Evolutionary conservation across 176 grass and related monocot genomes (phyloP), one percentile per base, ranked within the genome.

Genomic region (Oryza meyeriana): DNA sequence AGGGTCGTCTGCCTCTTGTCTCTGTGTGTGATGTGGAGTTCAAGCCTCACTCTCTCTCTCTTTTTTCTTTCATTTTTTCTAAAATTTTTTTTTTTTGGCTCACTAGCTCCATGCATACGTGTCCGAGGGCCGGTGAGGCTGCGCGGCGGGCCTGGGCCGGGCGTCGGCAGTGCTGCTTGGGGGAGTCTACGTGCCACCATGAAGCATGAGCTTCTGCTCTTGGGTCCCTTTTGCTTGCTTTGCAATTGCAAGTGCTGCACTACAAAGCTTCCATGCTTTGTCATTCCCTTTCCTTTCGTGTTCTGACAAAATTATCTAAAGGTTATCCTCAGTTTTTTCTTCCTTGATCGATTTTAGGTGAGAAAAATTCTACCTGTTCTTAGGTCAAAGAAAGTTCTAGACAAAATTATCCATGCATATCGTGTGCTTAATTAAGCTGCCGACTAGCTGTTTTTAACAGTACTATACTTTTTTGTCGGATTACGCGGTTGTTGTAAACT

Each of bases 201-300:
- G 34, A 9, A 32, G 52, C 35, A n/a, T 0, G 12, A 58, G 65
- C 77, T 34, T 52, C 84, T 93, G 91, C 61, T 85, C 77, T 32
- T 88, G 67, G 76, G 85, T 79, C 67, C 58, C 72, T 86, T 87
- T 94, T 87, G 92, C 92, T 94, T 91, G 77, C 84, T 80, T 7
- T 83, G 79, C 86, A 89, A 84, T 82, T 83, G 79, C 82, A 84
- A 84, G 62, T 88, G 87, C 87, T 80, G 87, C 81, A 84, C 87
- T 88, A 72, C 81, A 79, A 84, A 84, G 87, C 81, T 18, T 87
- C 65, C 28, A 14, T 35, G 77, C 61, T 65, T 34, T 70, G 39
- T 29, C 8, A 24, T 28, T 38, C 17, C 61, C 33, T 80, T 45
- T 59, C 8, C 27, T 42, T 27, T 3, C 55, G 25, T 31, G 40